Evolutionary conservation across 2,329 filamentous ascomycete species (phyloP), one percentile per base, ranked within the genome.

Genomic region (Pestalotiopsis sp.): DNA sequence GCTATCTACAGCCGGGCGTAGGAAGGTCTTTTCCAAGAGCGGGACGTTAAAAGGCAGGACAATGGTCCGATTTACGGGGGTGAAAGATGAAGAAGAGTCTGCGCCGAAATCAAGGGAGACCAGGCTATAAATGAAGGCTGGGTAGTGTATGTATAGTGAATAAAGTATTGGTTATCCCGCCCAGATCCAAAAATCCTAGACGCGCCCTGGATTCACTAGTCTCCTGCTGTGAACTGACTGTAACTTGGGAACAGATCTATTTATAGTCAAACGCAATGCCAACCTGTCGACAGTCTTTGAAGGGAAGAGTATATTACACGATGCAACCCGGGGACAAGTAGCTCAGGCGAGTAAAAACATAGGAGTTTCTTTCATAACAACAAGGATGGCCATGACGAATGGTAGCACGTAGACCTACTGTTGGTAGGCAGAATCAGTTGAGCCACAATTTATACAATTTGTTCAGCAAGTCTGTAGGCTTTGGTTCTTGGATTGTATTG

Each of bases 21-120:
- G 70, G 65, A 75, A 71, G 70, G 61, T 77, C 67, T 66, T 77
- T 17, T 72, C 69, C 57, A 77, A 75, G 75, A 75, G 73, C 69
- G 76, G 76, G 27, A 76, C 72, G 25, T 41, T 75, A 59, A 65
- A 49, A 25, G 27, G 25, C n/a, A 72, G 72, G 61, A 58, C 31
- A 12, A 68, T 69, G 17, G 68, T 75, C 27, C 68, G 63, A 63
- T 78, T 76, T 67, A 27, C 25, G 17, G 62, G 62, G 17, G 20
- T n/a, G 17, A 65, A 17, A n/a, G 23, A 65, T 9, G 38, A 27
- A 25, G 62, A 65, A 7, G 14, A 31, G 17, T 5, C 31, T 7
- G 27, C 27, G 1, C 17, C 60, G 17, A 41, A 36, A 23, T 7
- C 36, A 13, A 63, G 36, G 12, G 31, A 63, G 13, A 36, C 27